phyloP scores from a whole-genome alignment of 1,284 basidiomycete species.

The Moesziomyces parantarcticus region DNA sequence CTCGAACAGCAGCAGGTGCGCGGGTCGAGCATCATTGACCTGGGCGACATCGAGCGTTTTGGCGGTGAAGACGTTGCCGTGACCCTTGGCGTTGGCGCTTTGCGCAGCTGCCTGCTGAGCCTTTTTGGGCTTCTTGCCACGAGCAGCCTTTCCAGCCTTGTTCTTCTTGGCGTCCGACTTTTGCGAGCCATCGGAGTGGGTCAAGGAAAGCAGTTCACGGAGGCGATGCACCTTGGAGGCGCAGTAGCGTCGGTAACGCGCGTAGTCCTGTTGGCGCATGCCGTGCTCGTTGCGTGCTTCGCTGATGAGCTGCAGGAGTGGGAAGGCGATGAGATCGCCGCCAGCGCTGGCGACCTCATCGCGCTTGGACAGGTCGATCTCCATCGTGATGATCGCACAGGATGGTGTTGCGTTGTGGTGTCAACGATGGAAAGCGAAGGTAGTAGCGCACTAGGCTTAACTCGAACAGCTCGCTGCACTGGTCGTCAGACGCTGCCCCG shows the following conservation, averaged over 20 bases:
- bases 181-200: conserved; percentile 71
- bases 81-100: conserved; percentile 71
- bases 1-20: conserved; percentile 82
- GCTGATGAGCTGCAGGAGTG: conserved; percentile 83
- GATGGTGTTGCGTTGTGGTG: background rate
- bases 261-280: conserved; percentile 85
- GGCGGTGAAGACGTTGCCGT: conserved; percentile 81
- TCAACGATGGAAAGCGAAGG: background rate
- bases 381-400: conserved; percentile 15
- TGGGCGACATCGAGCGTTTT: conserved; percentile 53
- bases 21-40: conserved; percentile 48
- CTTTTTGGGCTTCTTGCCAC: conserved; percentile 53
- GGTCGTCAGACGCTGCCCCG: background rate
- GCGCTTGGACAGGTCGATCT: conserved; percentile 34
- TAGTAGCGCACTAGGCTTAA: background rate
- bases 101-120: conserved; percentile 51
- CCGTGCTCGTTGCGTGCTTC: conserved; percentile 91
- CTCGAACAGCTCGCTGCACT: background rate
- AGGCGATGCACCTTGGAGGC: conserved; percentile 88
- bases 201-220: conserved; percentile 82
- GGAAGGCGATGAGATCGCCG: conserved; percentile 40
- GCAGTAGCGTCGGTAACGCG: conserved; percentile 87
- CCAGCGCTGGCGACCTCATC: conserved; percentile 25
- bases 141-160: conserved; percentile 34
- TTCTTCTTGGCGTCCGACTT: conserved; percentile 24